phyloP scores from a whole-genome alignment of 495 filamentous ascomycete genomes.

The Penicillium dipodomyicola region DNA sequence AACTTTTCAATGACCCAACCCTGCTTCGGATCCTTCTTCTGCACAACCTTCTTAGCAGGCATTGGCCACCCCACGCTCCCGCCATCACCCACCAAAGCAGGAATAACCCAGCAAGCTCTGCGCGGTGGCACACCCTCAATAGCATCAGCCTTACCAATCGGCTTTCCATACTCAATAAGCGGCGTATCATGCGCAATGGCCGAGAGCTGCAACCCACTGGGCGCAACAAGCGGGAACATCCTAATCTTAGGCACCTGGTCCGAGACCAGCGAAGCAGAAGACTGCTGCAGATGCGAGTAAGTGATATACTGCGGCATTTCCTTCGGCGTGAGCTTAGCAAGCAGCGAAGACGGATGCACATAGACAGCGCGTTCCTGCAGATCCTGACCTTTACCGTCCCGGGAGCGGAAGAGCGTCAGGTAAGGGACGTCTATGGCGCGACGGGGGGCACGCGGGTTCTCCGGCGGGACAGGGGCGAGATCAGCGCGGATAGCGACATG shows the following conservation, averaged over 20 bases:
- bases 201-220: constrained; percentile 73
- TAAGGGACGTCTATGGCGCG: constrained; percentile 89
- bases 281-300: constrained; percentile 80
- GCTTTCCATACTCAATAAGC: constrained; percentile 81
- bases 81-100: constrained; percentile 63
- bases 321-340: constrained; percentile 66
- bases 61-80: constrained; percentile 78
- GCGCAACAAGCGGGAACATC: constrained; percentile 81
- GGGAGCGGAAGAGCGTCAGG: constrained; percentile 75
- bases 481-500: constrained; percentile 93
- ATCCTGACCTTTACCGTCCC: constrained; percentile 48
- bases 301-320: constrained; percentile 83
- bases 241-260: constrained; percentile 69
- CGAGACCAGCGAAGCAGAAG: constrained; percentile 47
- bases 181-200: constrained; percentile 82
- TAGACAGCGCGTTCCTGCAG: constrained; percentile 64
- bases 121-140: constrained; percentile 53
- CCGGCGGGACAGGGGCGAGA: constrained; percentile 69
- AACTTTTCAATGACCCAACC: constrained; percentile 78
- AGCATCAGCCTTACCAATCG: constrained; percentile 72
- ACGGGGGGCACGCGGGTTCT: constrained; percentile 65
- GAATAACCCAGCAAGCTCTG: constrained; percentile 80
- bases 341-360: constrained; percentile 77
- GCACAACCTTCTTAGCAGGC: constrained; percentile 75
- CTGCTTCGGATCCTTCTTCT: constrained; percentile 65